Evolutionary conservation across 2,329 filamentous ascomycete species (phyloP).

Genomic region (Colletotrichum nymphaeae): DNA sequence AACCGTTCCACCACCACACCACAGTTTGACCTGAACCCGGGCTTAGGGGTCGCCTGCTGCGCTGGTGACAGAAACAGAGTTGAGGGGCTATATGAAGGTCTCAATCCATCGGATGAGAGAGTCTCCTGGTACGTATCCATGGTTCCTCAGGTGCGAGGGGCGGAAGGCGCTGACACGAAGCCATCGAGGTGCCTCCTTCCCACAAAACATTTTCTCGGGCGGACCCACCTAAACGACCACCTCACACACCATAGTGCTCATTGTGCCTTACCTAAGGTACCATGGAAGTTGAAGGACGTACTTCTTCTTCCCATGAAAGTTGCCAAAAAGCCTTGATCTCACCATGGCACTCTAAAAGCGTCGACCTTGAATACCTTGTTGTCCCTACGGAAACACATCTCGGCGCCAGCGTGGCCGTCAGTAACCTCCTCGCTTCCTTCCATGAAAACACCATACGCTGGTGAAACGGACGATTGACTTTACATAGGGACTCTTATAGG

Average conservation of each 20-base stretch:
- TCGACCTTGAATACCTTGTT: no score
- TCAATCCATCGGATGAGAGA: background rate
- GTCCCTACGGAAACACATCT: no score
- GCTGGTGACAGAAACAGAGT: background rate
- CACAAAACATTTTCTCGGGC: background rate
- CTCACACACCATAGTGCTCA: no score
- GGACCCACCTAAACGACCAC: background rate
- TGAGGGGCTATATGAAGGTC: background rate
- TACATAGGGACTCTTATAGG: no score
- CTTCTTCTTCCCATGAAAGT: no score
- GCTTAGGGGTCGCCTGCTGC: background rate
- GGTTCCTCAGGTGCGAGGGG: background rate
- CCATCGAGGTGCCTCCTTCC: background rate
- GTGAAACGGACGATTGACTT: no score
- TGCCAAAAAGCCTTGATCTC: no score
- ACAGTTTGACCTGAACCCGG: background rate
- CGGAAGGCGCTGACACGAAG: background rate
- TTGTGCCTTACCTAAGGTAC: no score
- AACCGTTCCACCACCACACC: background rate
- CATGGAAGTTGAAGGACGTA: no score
- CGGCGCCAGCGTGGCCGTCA: no score
- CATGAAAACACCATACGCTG: fast-evolving
- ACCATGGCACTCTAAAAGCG: no score
- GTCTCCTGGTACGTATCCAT: background rate
- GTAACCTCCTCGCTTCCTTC: no score